Percentiles rank a stretch among this genome's conserved stretches.
Conservation (phyloP, 1,284 basidiomycete genomes). For the Pseudozyma sp. region DNA sequence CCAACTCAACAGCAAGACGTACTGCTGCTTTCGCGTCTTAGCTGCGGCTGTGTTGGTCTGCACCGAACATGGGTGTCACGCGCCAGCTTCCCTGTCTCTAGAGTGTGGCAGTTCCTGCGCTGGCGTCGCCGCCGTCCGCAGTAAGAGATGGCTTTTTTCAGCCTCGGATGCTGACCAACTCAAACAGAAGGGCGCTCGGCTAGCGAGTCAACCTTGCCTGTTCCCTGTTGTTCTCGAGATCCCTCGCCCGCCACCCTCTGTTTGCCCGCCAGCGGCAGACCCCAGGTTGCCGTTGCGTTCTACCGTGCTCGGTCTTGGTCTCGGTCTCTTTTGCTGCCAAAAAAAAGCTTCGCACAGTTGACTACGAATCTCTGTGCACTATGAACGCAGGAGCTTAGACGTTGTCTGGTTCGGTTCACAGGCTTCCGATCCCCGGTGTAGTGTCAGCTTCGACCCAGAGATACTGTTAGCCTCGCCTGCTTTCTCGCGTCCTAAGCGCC, state of each 20-base stretch:
- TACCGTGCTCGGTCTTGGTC: background rate
- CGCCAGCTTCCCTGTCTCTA: too few relatives aligned
- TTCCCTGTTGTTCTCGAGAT: background rate
- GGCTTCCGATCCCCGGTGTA: conserved; percentile 27
- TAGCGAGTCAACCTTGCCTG: background rate
- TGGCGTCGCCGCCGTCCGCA: too few relatives aligned
- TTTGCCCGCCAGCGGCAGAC: too few relatives aligned
- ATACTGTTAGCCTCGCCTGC: background rate
- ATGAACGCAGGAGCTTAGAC: background rate
- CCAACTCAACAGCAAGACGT: too few relatives aligned
- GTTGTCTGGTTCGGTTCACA: conserved; percentile 27
- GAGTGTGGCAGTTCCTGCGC: too few relatives aligned
- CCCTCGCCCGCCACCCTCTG: background rate
- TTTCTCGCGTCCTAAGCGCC: conserved; percentile 6
- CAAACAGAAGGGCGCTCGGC: too few relatives aligned
- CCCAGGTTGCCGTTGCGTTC: background rate
- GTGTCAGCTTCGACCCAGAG: background rate
- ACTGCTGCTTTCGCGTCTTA: too few relatives aligned
- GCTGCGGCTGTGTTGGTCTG: too few relatives aligned
- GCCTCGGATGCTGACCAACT: background rate
- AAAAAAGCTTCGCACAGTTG: background rate
- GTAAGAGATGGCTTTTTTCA: background rate
- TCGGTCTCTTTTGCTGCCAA: background rate
- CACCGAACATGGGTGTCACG: too few relatives aligned
- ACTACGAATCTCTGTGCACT: background rate